Evolutionary conservation across 2,329 filamentous ascomycete species (phyloP).

Genomic region (Monilinia aucupariae): DNA sequence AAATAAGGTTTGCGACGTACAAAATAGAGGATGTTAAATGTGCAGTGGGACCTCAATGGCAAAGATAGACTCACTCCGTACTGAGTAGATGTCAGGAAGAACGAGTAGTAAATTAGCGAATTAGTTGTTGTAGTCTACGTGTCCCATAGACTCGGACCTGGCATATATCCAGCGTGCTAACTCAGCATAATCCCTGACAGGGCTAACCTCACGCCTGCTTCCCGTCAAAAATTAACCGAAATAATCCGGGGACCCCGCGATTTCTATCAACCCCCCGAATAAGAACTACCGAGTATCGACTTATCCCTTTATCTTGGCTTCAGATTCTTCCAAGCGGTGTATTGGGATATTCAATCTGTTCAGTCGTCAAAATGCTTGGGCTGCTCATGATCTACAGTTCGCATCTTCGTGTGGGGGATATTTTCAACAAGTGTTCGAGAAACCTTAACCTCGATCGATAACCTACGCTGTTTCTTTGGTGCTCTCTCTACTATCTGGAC

Average conservation of each 20-base stretch:
- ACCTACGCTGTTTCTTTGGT: constrained; percentile 45
- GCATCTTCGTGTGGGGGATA: not conserved
- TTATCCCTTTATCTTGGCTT: not conserved
- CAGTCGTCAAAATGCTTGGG: too few species aligned
- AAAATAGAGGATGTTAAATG: too few species aligned
- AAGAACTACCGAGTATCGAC: not conserved
- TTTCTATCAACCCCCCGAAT: not conserved
- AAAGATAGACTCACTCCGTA: too few species aligned
- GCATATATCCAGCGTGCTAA: too few species aligned
- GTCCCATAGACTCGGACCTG: too few species aligned
- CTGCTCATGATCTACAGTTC: not conserved
- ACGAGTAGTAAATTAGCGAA: too few species aligned
- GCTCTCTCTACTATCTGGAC: constrained; percentile 33
- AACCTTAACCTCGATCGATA: constrained; percentile 27
- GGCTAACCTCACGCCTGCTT: not conserved
- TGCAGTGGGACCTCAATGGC: too few species aligned
- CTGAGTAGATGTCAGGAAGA: too few species aligned
- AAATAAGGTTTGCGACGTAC: too few species aligned
- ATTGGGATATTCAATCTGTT: not conserved
- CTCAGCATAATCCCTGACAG: too few species aligned
- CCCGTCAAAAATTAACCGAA: not conserved
- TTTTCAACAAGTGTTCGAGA: constrained; percentile 9
- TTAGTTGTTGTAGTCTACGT: too few species aligned
- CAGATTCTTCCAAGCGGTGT: not conserved
- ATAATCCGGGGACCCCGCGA: constrained; percentile 8